A percentile compares a stretch with the other conserved stretches of the same genome.
Evolutionary conservation across 768 basidiomycete species (phyloP).

Genomic region (Amanita thiersii): DNA sequence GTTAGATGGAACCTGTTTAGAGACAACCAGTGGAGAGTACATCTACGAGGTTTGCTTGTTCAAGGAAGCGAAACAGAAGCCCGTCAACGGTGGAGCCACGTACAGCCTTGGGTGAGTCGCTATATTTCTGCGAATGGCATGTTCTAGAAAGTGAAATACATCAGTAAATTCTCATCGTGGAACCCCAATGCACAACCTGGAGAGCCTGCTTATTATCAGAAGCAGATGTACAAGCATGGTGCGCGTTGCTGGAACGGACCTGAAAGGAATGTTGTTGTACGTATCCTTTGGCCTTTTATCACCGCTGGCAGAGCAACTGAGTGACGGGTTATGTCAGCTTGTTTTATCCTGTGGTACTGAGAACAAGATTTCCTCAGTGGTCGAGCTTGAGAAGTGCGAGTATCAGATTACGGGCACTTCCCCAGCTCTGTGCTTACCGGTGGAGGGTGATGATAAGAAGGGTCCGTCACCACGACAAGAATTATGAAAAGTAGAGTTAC

Average conservation of each 20-base stretch:
- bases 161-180: slow-evolving; percentile 76
- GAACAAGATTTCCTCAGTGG: slow-evolving; percentile 69
- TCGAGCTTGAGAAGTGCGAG: slow-evolving; percentile 95
- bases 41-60: slow-evolving; percentile 94
- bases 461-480: slow-evolving; percentile 2
- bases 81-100: slow-evolving; percentile 65
- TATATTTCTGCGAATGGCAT: not conserved
- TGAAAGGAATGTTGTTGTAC: slow-evolving; percentile 71
- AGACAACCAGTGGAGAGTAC: slow-evolving; percentile 84
- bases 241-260: slow-evolving; percentile 97
- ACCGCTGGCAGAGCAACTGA: not conserved
- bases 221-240: slow-evolving; percentile 77
- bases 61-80: slow-evolving; percentile 79
- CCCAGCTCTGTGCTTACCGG: slow-evolving; percentile 72
- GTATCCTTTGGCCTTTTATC: slow-evolving; percentile 14
- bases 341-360: slow-evolving; percentile 79
- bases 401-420: slow-evolving; percentile 82
- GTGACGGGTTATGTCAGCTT: slow-evolving; percentile 38
- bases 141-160: slow-evolving; percentile 6
- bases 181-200: slow-evolving; percentile 57
- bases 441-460: slow-evolving; percentile 30
- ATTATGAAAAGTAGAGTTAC: not conserved
- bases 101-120: slow-evolving; percentile 75
- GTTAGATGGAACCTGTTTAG: slow-evolving; percentile 73
- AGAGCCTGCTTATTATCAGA: slow-evolving; percentile 66